Conservation (phyloP, 1,284 basidiomycete genomes). For the Naganishia sp. region DNA sequence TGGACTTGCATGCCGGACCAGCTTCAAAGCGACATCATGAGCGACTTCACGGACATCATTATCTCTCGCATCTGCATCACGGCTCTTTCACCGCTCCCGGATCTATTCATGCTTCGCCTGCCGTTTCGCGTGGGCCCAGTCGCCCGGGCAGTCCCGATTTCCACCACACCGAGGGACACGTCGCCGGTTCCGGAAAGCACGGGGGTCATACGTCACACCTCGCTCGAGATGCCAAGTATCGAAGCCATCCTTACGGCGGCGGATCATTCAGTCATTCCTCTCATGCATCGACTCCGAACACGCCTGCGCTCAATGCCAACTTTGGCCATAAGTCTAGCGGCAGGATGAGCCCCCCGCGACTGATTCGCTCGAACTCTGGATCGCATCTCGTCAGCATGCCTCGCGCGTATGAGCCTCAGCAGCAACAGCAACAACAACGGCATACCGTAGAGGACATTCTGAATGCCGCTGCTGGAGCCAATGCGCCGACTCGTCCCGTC, state of each 20-base stretch:
- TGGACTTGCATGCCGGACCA: slow-evolving; percentile 13
- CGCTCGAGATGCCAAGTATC: slow-evolving; percentile 50
- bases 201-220: slow-evolving; percentile 48
- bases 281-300: slow-evolving; percentile 44
- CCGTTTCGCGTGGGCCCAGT: slow-evolving; percentile 47
- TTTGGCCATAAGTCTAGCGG: slow-evolving; percentile 43
- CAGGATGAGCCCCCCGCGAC: slow-evolving; percentile 32
- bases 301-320: not conserved
- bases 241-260: slow-evolving; percentile 48
- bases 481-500: not conserved
- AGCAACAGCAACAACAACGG: slow-evolving; percentile 35
- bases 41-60: slow-evolving; percentile 36
- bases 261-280: slow-evolving; percentile 29
- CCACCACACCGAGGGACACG: slow-evolving; percentile 39
- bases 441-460: slow-evolving; percentile 55
- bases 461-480: slow-evolving; percentile 41
- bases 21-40: slow-evolving; percentile 21
- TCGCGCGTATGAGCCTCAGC: slow-evolving; percentile 10
- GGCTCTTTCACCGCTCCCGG: slow-evolving; percentile 51
- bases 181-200: slow-evolving; percentile 52
- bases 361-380: slow-evolving; percentile 35
- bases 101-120: slow-evolving; percentile 45
- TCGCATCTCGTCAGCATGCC: slow-evolving; percentile 32
- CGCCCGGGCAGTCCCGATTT: slow-evolving; percentile 44
- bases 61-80: slow-evolving; percentile 37